Conservation (phyloP, 805 yeast genomes). For the Candida dajiaensis region DNA sequence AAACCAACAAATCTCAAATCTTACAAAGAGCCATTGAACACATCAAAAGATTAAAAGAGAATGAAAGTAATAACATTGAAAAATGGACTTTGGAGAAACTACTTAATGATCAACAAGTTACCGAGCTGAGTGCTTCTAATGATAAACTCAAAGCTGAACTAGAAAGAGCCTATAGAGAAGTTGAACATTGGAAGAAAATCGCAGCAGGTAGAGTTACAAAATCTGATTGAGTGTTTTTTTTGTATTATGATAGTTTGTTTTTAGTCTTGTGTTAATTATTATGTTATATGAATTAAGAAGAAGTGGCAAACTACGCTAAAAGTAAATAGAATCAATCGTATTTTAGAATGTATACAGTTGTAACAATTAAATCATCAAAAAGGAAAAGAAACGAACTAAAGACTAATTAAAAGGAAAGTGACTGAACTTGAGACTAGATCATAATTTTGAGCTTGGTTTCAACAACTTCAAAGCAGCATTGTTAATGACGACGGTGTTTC, state of each 20-base stretch:
- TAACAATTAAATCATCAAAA: too few relatives aligned
- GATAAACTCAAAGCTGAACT: slow-evolving; percentile 84
- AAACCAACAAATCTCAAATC: slow-evolving; percentile 87
- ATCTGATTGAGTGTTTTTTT: neutral
- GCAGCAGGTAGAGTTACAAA: neutral
- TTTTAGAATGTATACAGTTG: neutral
- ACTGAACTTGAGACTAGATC: slow-evolving; percentile 2
- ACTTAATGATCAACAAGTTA: slow-evolving; percentile 84
- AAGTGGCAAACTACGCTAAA: neutral
- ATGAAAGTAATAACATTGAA: slow-evolving; percentile 83
- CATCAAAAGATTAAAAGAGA: slow-evolving; percentile 83
- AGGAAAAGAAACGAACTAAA: neutral
- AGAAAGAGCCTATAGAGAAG: slow-evolving; percentile 87
- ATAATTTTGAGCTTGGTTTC: slow-evolving; percentile 26
- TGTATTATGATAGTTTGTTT: too few relatives aligned
- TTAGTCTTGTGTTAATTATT: too few relatives aligned
- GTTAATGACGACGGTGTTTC: slow-evolving; percentile 72
- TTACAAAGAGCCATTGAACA: slow-evolving; percentile 85
- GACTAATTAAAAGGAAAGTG: neutral
- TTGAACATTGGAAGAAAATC: slow-evolving; percentile 70
- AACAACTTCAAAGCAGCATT: slow-evolving; percentile 75
- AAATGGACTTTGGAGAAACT: slow-evolving; percentile 94
- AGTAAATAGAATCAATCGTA: neutral
- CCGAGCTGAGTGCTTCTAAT: slow-evolving; percentile 78
- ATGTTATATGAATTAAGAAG: too few relatives aligned